These are phyloP conservation scores for Xylaria sp. DNA, from an alignment of 2,329 filamentous ascomycete species.

Conservation along the genomic window DNA sequence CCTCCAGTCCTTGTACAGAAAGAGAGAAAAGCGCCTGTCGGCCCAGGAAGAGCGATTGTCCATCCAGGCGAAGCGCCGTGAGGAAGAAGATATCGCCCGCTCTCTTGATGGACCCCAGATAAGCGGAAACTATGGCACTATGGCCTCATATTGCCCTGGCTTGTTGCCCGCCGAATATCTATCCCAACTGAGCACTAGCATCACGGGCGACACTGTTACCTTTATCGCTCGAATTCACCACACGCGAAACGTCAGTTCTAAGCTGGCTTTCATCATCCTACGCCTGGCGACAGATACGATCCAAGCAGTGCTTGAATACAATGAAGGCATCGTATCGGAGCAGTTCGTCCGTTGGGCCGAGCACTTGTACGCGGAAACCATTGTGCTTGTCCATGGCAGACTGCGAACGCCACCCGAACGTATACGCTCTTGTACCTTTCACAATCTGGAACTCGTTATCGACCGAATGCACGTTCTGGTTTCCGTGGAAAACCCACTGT, in stretches of 20 bases:
- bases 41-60: conserved; percentile 33
- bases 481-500: conserved; percentile 40
- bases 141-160: conserved; percentile 34
- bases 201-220: conserved; percentile 53
- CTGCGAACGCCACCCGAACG: conserved; percentile 69
- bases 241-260: conserved; percentile 72
- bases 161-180: conserved; percentile 37
- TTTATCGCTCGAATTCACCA: conserved; percentile 74
- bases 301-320: conserved; percentile 65
- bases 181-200: conserved; percentile 36
- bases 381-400: conserved; percentile 70
- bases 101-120: conserved; percentile 27
- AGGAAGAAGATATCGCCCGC: conserved; percentile 32
- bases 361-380: conserved; percentile 70
- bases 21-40: conserved; percentile 32
- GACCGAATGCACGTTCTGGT: conserved; percentile 48
- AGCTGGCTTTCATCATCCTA: conserved; percentile 79
- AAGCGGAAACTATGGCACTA: conserved; percentile 27
- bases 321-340: conserved; percentile 56
- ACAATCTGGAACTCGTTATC: conserved; percentile 71
- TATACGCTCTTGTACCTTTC: conserved; percentile 69
- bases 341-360: conserved; percentile 85
- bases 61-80: conserved; percentile 31
- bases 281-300: conserved; percentile 78
- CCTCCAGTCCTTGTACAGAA: conserved; percentile 31